Evolutionary conservation across 2,329 filamentous ascomycete genomes (phyloP).

Genomic region (Didymosphaeria variabile): DNA sequence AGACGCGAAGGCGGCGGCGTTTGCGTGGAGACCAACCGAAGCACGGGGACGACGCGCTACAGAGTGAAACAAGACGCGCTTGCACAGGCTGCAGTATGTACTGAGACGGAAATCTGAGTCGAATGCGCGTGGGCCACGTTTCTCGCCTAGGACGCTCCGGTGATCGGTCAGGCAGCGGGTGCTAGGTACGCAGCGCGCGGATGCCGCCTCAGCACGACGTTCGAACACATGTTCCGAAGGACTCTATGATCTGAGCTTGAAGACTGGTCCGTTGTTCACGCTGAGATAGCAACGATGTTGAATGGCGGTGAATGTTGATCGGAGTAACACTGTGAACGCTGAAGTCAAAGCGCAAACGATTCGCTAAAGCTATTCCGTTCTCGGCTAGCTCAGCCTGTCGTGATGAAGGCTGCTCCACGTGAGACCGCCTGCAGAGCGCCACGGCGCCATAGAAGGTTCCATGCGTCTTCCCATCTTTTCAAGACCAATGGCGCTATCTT

Average conservation of each 20-base stretch:
- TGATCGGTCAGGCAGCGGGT: not conserved
- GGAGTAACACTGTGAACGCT: not conserved
- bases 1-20: not conserved
- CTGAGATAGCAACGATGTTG: not conserved
- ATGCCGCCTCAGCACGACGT: not conserved
- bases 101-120: not conserved
- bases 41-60: not conserved
- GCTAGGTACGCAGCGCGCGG: not conserved
- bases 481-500: not conserved
- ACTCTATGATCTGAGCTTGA: too few relatives aligned
- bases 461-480: not conserved
- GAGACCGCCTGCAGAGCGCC: not conserved
- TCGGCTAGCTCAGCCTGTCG: not conserved
- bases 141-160: too few relatives aligned
- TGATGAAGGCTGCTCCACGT: not conserved
- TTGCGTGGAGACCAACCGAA: not conserved
- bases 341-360: not conserved
- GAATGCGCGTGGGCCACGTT: not conserved
- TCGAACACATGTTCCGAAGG: not conserved
- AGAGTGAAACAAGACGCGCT: not conserved
- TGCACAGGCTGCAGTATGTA: not conserved
- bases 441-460: constrained; percentile 6
- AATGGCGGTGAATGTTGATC: not conserved
- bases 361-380: not conserved
- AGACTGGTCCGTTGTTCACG: not conserved